Percentiles rank a stretch among this genome's conserved stretches.
Conservation (phyloP, 306 rosid species). For the Acacia crassicarpa region DNA sequence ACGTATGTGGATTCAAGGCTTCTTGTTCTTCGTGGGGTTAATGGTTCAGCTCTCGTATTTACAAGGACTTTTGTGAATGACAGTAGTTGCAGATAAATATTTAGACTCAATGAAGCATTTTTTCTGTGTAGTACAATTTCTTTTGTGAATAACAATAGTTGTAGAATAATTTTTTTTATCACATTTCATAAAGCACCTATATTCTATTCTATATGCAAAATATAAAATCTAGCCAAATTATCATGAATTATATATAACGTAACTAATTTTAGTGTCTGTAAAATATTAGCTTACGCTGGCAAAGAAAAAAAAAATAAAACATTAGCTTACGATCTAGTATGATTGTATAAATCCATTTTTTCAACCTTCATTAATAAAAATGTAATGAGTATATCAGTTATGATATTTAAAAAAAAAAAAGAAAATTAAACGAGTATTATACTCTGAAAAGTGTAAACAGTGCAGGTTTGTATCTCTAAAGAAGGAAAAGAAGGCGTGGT, state of each 20-base stretch:
- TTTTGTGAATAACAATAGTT: slow-evolving; percentile 49
- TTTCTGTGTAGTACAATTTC: slow-evolving; percentile 39
- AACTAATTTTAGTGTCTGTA: not conserved
- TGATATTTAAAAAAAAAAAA: too few relatives aligned
- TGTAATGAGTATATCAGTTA: too few relatives aligned
- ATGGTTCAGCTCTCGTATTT: slow-evolving; percentile 92
- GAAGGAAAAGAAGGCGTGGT: too few relatives aligned
- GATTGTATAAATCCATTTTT: too few relatives aligned
- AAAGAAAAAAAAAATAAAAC: too few relatives aligned
- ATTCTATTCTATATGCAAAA: not conserved
- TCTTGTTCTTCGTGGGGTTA: slow-evolving; percentile 79
- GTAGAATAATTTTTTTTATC: slow-evolving; percentile 24
- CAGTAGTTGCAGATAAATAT: slow-evolving; percentile 31
- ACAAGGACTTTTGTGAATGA: slow-evolving; percentile 75
- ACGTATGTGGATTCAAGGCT: slow-evolving; percentile 88
- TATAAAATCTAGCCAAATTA: not conserved
- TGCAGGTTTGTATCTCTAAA: not conserved
- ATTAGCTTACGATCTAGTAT: too few relatives aligned
- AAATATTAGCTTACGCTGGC: too few relatives aligned
- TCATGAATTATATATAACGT: not conserved
- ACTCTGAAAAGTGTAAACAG: not conserved
- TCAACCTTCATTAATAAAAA: too few relatives aligned
- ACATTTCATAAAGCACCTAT: slow-evolving; percentile 5
- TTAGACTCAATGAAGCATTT: slow-evolving; percentile 12
- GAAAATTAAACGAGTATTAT: too few relatives aligned